These are phyloP conservation scores for Tremella fuciformis DNA, from an alignment of 768 basidiomycete species.

Conservation along the genomic window DNA sequence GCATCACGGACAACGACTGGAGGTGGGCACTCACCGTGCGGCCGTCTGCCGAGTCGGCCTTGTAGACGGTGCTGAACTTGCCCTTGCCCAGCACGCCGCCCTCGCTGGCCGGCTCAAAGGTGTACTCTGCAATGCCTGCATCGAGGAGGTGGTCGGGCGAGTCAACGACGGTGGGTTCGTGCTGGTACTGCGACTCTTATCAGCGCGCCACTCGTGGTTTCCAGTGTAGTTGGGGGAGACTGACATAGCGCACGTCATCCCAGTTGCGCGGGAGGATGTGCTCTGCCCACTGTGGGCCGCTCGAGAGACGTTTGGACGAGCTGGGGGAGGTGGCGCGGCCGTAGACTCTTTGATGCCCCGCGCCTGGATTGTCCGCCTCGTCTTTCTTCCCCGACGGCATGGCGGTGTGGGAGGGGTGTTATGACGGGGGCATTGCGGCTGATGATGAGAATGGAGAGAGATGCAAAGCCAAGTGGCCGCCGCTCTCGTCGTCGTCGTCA, in stretches of 20 bases:
- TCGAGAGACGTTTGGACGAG: not conserved
- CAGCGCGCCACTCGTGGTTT: not conserved
- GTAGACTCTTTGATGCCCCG: conserved; percentile 7
- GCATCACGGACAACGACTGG: too few relatives aligned
- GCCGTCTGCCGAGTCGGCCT: conserved; percentile 48
- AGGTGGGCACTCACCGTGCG: conserved; percentile 45
- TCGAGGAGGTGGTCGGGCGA: conserved; percentile 51
- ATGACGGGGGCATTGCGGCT: too few relatives aligned
- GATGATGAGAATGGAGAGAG: too few relatives aligned
- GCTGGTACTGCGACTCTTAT: not conserved
- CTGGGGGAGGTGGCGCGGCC: not conserved
- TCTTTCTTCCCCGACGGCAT: conserved; percentile 10
- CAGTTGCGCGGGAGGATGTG: conserved; percentile 15
- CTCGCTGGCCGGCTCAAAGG: conserved; percentile 31
- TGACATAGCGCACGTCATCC: conserved; percentile 27
- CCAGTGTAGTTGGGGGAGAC: conserved; percentile 4
- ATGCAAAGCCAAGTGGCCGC: too few relatives aligned
- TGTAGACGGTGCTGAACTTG: conserved; percentile 54
- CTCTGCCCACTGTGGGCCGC: not conserved
- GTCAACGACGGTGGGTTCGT: conserved; percentile 20
- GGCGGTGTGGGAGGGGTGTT: not conserved
- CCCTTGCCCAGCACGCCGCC: conserved; percentile 52
- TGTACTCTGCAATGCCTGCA: conserved; percentile 52
- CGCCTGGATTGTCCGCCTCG: conserved; percentile 4
- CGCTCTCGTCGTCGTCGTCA: too few relatives aligned